Base-by-base conservation (phyloP, 1,284 basidiomycete genomes). In the Rhodofomes roseus region DNA sequence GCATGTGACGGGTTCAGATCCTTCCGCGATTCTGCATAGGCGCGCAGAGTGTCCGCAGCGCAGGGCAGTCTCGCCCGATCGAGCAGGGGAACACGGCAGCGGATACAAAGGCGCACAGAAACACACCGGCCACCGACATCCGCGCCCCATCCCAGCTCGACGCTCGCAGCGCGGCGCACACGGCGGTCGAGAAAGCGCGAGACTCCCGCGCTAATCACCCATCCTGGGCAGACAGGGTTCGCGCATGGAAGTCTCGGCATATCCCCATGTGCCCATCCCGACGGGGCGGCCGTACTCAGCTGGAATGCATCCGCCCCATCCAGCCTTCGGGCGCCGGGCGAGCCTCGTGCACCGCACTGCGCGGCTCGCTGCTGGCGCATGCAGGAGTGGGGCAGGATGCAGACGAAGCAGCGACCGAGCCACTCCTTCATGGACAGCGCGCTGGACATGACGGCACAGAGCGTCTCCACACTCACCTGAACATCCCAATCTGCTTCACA, bases 401-500 rank as follows among this genome's bases (percentile, higher is more conserved):
- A 31, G 18, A 51, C 1, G 29, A 51, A 51, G 50, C 29, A 9
- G 11, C 7, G 31, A 20, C 31, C 29, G 27, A 36, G n/a, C 31
- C 50, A 36, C 31, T 9, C 39, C 36, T 39, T 16, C 25, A 11
- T 14, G 39, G 9, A 14, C 29, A 25, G 12, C 43, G 39, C 7
- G 11, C 60, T 36, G 51, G 40, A 16, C 61, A 53, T 56, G 54
- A 54, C 31, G 16, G 9, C 36, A 22, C 18, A 14, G 41, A 31
- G 25, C 50, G 48, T 34, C 23, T 52, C 22, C 57, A 54, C 22
- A 71, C 85, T 64, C 72, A 90, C 90, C 89, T 92, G 79, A 94
- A 94, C 93, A 93, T 93, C 60, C 93, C 94, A 73, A 96, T 96
- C 80, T 96, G 94, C 60, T 85, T 83, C 67, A 89, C 78, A 68